Conservation (phyloP, 352 stramenopile species). For the Globisporangium rhizosaccharum region DNA sequence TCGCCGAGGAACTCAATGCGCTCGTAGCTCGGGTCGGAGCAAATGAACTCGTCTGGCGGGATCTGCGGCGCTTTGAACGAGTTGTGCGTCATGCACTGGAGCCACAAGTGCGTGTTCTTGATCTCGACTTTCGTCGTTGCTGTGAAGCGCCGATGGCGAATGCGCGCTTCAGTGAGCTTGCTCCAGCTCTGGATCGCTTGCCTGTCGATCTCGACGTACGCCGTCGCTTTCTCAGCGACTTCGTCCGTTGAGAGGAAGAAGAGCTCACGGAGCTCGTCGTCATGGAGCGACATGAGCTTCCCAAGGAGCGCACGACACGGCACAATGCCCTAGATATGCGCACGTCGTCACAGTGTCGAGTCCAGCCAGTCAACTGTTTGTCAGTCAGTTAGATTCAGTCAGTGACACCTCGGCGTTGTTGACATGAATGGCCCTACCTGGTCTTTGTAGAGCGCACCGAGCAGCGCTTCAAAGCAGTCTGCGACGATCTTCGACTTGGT, state of each 20-base stretch:
- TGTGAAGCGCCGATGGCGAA: constrained; percentile 53
- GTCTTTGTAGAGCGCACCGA: constrained; percentile 79
- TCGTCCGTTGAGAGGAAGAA: constrained; percentile 59
- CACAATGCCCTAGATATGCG: constrained; percentile 34
- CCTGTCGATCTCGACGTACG: constrained; percentile 51
- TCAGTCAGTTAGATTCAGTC: neutral
- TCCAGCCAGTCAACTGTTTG: neutral
- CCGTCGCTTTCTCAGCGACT: constrained; percentile 30
- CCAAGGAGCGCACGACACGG: constrained; percentile 58
- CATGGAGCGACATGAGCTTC: constrained; percentile 51
- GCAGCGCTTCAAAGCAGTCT: constrained; percentile 77
- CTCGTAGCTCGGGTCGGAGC: constrained; percentile 69
- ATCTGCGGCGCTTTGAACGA: constrained; percentile 77
- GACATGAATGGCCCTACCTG: constrained; percentile 20
- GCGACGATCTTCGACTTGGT: constrained; percentile 71
- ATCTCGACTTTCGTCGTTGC: constrained; percentile 46
- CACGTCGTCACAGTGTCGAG: neutral
- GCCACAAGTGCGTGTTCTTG: constrained; percentile 62
- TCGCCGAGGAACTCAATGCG: constrained; percentile 85
- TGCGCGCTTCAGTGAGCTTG: constrained; percentile 34
- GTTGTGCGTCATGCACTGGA: constrained; percentile 70
- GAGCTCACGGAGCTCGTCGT: constrained; percentile 47
- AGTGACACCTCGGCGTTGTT: neutral
- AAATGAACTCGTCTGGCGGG: constrained; percentile 58
- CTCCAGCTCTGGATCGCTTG: constrained; percentile 45